Percentiles rank a stretch among this genome's conserved stretches.
These are phyloP conservation scores for Arthrobotrys megalospora DNA, from an alignment of 2,329 filamentous ascomycete genomes.

Conservation along the genomic window DNA sequence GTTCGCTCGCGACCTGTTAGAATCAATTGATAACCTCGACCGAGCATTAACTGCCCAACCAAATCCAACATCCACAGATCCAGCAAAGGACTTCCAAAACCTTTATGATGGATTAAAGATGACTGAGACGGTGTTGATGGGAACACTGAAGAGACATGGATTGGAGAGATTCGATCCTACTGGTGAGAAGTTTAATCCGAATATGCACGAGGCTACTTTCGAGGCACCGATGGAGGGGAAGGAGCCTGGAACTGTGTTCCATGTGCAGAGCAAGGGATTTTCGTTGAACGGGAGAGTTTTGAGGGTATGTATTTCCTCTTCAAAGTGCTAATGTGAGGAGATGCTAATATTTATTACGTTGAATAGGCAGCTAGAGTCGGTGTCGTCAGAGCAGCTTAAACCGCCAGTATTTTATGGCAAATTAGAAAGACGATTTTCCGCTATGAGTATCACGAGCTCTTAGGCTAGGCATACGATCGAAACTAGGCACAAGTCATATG, in stretches of 20 bases:
- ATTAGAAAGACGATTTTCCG: not conserved
- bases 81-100: slow-evolving; percentile 76
- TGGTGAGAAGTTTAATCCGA: slow-evolving; percentile 92
- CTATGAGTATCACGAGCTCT: slow-evolving; percentile 16
- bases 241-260: slow-evolving; percentile 91
- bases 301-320: slow-evolving; percentile 70
- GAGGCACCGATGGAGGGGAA: slow-evolving; percentile 89
- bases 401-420: not conserved
- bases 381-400: slow-evolving; percentile 43
- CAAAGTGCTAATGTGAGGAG: not conserved
- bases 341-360: not conserved
- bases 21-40: slow-evolving; percentile 97
- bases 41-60: slow-evolving; percentile 87
- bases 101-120: slow-evolving; percentile 93
- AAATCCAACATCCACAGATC: slow-evolving; percentile 71
- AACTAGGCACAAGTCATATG: not conserved
- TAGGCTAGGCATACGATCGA: not conserved
- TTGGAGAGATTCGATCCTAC: slow-evolving; percentile 88
- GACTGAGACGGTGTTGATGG: slow-evolving; percentile 90
- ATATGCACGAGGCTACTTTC: slow-evolving; percentile 96
- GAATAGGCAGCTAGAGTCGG: slow-evolving; percentile 52
- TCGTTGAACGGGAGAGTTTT: slow-evolving; percentile 90
- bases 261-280: slow-evolving; percentile 96
- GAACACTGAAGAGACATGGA: slow-evolving; percentile 92
- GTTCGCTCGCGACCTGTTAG: slow-evolving; percentile 94